Conservation (phyloP, 2,329 filamentous ascomycete genomes). For the Apiospora marii region DNA sequence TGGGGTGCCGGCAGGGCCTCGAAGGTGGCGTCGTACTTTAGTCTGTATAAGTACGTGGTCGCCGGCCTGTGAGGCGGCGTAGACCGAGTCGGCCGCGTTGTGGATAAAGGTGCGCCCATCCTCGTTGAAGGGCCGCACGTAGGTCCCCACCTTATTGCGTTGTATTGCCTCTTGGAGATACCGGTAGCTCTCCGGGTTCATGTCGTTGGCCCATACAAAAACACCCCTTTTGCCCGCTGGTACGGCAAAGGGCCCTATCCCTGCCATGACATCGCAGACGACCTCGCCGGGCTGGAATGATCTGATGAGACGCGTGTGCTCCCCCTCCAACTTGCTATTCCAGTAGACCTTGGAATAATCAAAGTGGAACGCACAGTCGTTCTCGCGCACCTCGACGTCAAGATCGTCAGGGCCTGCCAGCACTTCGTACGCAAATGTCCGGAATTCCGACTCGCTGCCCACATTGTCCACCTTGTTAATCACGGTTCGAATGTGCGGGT, state of each 20-base stretch:
- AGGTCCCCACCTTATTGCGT: constrained; percentile 79
- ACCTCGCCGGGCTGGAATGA: constrained; percentile 85
- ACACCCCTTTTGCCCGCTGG: constrained; percentile 89
- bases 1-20: constrained; percentile 44
- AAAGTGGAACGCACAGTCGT: constrained; percentile 86
- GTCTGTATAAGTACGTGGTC: constrained; percentile 63
- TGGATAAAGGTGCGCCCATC: constrained; percentile 86
- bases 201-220: constrained; percentile 96
- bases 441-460: constrained; percentile 82
- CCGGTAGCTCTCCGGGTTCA: constrained; percentile 88
- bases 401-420: constrained; percentile 82
- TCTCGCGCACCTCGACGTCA: constrained; percentile 83
- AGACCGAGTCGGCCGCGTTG: constrained; percentile 68
- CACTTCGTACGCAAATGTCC: constrained; percentile 93
- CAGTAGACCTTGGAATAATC: constrained; percentile 98
- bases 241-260: constrained; percentile 92
- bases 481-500: constrained; percentile 80
- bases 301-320: constrained; percentile 82
- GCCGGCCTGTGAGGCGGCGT: constrained; percentile 56
- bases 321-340: constrained; percentile 90
- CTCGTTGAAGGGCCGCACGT: constrained; percentile 80
- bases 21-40: constrained; percentile 47
- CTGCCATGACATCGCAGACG: constrained; percentile 96
- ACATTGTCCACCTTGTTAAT: constrained; percentile 97
- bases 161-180: constrained; percentile 74